phyloP scores from a whole-genome alignment of 306 rosid species.

The Hippophae gyantsensis region DNA sequence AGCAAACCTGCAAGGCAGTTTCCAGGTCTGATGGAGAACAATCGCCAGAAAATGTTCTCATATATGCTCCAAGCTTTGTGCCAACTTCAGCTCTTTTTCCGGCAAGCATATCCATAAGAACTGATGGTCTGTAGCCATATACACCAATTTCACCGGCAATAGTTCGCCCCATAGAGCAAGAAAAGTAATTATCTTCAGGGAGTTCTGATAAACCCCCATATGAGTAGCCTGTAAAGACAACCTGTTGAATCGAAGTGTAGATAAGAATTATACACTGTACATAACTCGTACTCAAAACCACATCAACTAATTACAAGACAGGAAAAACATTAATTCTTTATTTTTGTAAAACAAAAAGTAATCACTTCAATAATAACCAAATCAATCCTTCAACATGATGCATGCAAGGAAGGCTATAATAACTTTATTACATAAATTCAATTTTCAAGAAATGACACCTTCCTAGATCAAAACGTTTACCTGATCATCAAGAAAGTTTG shows the following conservation, averaged over 20 bases:
- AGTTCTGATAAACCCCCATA: constrained; percentile 95
- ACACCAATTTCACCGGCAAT: constrained; percentile 97
- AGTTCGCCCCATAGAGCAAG: constrained; percentile 93
- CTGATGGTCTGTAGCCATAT: constrained; percentile 90
- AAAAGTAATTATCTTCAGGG: constrained; percentile 67
- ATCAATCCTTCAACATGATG: too few species aligned
- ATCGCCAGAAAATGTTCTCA: constrained; percentile 87
- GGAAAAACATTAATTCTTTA: background rate
- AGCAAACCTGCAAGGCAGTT: constrained; percentile 89
- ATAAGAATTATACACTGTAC: constrained; percentile 21
- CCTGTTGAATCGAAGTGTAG: constrained; percentile 43
- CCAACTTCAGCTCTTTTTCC: constrained; percentile 99
- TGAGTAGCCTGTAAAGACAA: constrained; percentile 88
- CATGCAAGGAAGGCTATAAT: too few species aligned
- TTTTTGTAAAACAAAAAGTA: background rate
- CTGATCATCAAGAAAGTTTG: constrained; percentile 96
- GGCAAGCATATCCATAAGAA: constrained; percentile 91
- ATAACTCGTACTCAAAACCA: constrained; percentile 2
- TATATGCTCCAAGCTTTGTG: constrained; percentile 85
- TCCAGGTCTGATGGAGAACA: constrained; percentile 96
- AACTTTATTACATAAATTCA: background rate
- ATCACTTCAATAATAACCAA: too few species aligned
- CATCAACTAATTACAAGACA: background rate
- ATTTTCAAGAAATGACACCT: constrained; percentile 15
- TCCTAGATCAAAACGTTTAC: constrained; percentile 24